A percentile compares a stretch with the other conserved stretches of the same genome.
Evolutionary conservation across 2,329 filamentous ascomycete species (phyloP).

Genomic region (Lachnellula subtilissima): DNA sequence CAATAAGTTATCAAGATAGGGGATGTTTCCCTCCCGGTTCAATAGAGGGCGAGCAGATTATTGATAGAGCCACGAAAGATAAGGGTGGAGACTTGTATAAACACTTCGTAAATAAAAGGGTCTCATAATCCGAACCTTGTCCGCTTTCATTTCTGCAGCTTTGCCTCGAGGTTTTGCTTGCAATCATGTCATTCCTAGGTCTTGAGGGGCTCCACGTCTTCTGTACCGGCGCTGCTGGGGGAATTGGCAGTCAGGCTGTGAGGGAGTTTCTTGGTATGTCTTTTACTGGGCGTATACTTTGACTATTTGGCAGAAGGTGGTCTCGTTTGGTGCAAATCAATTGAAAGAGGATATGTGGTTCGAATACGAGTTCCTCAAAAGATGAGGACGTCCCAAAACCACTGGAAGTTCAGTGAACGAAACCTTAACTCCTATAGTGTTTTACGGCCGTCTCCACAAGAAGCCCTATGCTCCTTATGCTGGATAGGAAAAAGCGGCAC

Average conservation of each 20-base stretch:
- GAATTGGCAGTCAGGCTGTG: slow-evolving; percentile 46
- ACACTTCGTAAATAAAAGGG: neutral
- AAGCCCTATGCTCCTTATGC: no score
- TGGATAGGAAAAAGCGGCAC: no score
- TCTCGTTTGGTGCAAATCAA: neutral
- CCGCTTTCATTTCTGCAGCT: neutral
- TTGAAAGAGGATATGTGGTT: no score
- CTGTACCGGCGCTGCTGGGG: slow-evolving; percentile 48
- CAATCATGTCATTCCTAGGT: slow-evolving; percentile 19
- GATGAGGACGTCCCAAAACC: no score
- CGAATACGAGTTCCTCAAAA: no score
- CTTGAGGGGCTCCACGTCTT: slow-evolving; percentile 41
- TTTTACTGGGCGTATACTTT: neutral
- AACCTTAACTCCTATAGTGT: no score
- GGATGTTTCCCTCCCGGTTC: no score
- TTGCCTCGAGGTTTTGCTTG: neutral
- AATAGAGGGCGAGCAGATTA: no score
- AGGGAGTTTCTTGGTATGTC: slow-evolving; percentile 47
- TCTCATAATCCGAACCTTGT: neutral
- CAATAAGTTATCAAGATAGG: no score
- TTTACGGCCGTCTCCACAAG: no score
- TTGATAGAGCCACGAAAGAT: neutral
- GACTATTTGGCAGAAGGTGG: neutral
- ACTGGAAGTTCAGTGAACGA: neutral
- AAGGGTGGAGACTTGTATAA: neutral